A percentile compares a stretch with the other conserved stretches of the same genome.
Evolutionary conservation across 2,329 filamentous ascomycete genomes (phyloP).

Genomic region (Pleoardoris graminearum): DNA sequence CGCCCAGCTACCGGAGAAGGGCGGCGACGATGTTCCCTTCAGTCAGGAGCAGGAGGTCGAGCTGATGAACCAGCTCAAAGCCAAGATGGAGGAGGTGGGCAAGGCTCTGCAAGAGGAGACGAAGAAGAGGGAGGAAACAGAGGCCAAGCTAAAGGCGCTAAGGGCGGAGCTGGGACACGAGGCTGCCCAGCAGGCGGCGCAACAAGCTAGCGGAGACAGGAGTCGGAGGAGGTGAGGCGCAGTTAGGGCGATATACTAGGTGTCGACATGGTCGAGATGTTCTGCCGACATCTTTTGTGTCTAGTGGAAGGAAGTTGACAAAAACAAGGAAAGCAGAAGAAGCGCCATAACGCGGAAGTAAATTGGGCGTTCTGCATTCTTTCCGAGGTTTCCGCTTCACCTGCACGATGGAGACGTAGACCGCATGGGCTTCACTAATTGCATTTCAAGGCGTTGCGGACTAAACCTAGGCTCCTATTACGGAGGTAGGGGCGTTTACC

Average conservation of each 20-base stretch:
- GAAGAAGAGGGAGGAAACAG: conserved; percentile 35
- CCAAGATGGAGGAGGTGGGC: conserved; percentile 40
- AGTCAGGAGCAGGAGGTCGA: conserved; percentile 42
- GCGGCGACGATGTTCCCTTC: conserved; percentile 38
- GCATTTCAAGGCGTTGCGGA: background rate
- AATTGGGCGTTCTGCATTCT: no score
- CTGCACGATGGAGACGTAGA: background rate
- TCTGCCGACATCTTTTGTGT: background rate
- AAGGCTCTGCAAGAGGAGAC: conserved; percentile 37
- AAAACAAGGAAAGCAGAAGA: background rate
- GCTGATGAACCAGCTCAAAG: conserved; percentile 35
- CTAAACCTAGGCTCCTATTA: background rate
- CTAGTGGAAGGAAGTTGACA: background rate
- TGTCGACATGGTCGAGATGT: background rate
- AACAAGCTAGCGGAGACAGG: conserved; percentile 43
- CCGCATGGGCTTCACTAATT: background rate
- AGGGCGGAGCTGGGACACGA: conserved; percentile 40
- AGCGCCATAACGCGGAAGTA: no score
- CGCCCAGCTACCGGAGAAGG: conserved; percentile 42
- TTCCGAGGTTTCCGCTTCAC: no score
- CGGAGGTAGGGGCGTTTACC: background rate
- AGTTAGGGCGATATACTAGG: background rate
- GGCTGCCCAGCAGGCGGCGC: conserved; percentile 43
- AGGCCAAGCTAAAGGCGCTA: conserved; percentile 35
- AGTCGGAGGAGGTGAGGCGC: conserved; percentile 38